Evolutionary conservation across 768 basidiomycete species (phyloP).

Genomic region (Macrolepiota dolichaula): DNA sequence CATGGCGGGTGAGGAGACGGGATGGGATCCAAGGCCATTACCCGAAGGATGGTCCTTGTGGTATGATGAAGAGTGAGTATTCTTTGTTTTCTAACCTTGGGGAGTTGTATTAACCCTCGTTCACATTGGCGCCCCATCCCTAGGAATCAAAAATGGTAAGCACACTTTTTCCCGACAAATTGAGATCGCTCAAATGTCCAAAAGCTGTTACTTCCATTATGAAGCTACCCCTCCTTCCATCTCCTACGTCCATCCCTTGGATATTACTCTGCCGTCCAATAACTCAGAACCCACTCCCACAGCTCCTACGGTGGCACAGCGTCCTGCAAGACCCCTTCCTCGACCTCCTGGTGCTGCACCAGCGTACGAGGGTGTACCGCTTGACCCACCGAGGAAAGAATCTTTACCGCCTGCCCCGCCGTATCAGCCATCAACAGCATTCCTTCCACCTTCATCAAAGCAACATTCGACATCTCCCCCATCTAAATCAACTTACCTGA

Average conservation of each 20-base stretch:
- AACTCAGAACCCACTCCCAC: background rate
- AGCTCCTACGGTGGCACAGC: background rate
- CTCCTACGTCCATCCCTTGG: slow-evolving; percentile 2
- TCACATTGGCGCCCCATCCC: background rate
- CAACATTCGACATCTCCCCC: background rate
- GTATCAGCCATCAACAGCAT: background rate
- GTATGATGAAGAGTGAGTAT: slow-evolving; percentile 15
- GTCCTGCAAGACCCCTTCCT: slow-evolving; percentile 1
- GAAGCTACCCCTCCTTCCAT: background rate
- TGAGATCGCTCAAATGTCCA: too few species aligned
- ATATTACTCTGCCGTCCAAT: background rate
- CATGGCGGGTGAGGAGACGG: background rate
- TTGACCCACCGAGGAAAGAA: background rate
- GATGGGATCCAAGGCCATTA: slow-evolving; percentile 14
- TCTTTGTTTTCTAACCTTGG: background rate
- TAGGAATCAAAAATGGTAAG: slow-evolving; percentile 6
- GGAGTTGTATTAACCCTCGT: background rate
- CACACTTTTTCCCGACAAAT: background rate
- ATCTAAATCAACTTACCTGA: background rate
- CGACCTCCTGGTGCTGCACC: background rate
- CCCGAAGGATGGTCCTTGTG: slow-evolving; percentile 16
- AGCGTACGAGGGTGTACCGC: background rate
- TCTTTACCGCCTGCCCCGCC: background rate
- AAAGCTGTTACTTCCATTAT: slow-evolving; percentile 7
- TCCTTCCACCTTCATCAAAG: background rate